Base-by-base conservation (phyloP, 768 basidiomycete genomes). In the Sutorius australiensis region DNA sequence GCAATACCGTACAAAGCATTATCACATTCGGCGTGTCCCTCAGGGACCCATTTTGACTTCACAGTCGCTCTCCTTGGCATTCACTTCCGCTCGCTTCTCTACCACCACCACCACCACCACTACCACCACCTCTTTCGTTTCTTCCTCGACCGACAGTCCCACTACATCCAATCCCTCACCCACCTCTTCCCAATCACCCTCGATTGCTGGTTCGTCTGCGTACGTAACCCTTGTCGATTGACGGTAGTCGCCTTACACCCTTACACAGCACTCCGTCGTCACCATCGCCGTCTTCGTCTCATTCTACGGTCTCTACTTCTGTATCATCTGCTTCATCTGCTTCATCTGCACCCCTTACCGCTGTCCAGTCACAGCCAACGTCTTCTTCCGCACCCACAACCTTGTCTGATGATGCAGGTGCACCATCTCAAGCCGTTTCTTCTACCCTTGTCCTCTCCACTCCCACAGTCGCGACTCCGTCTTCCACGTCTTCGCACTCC, bases 401-500 rank as follows among this genome's bases (percentile, higher is more conserved):
- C 1, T 6, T 21, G 1, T 1, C 30, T 24, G 13, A 8, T 13
- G 19, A 14, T n/a, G 39, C 47, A 11, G 34, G 17, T 27, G 8
- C 41, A 24, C 34, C 53, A 11, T 13, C 16, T 10, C 16, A 40
- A 11, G 21, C 0, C 17, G 5, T 28, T 2, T n/a, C 48, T 13
- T 44, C 59, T 2, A 49, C 54, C 10, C 5, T 13, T 0, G 17
- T 41, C 27, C 36, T 42, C 13, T 30, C 41, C 36, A 13, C 59
- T 6, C 44, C 50, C 3, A 9, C 30, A 13, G 14, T 50, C 43
- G 28, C 46, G 1, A 48, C 48, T 9, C 54, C 67, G 28, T 58
- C 68, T 9, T 12, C 60, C 30, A 52, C 58, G 9, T 11, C 59
- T 7, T 43, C 49, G 1, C 52, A 19, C 0, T 40, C 67, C 30